Conservation (phyloP, 2,329 filamentous ascomycete genomes). For the Didymella segeticola region DNA sequence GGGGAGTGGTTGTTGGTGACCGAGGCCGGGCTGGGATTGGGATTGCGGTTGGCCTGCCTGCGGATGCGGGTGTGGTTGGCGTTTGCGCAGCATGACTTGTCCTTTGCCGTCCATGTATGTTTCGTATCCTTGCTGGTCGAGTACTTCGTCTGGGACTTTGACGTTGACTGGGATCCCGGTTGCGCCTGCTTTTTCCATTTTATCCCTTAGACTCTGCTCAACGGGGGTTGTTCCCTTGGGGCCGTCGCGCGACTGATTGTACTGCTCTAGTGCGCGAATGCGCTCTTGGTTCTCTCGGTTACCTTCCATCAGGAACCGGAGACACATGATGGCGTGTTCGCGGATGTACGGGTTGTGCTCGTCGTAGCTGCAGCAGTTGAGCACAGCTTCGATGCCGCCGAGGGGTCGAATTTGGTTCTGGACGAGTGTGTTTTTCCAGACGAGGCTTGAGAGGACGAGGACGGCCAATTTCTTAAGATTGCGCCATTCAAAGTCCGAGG, state of each 20-base stretch:
- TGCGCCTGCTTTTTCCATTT: constrained; percentile 13
- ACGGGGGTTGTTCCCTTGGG: constrained; percentile 21
- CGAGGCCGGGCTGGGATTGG: neutral
- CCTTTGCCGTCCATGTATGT: constrained; percentile 59
- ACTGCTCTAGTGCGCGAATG: constrained; percentile 65
- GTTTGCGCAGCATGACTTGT: constrained; percentile 55
- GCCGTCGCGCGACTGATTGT: constrained; percentile 30
- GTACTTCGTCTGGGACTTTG: constrained; percentile 55
- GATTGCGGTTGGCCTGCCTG: neutral
- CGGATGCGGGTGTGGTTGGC: constrained; percentile 37
- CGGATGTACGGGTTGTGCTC: constrained; percentile 94
- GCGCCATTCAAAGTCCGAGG: constrained; percentile 72
- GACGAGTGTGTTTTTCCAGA: constrained; percentile 84
- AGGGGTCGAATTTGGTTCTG: constrained; percentile 87
- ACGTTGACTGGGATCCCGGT: constrained; percentile 31
- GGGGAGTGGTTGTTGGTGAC: neutral
- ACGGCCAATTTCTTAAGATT: constrained; percentile 94
- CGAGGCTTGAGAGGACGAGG: constrained; percentile 84
- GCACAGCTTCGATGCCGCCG: constrained; percentile 83
- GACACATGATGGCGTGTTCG: constrained; percentile 70
- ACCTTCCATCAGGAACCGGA: constrained; percentile 68
- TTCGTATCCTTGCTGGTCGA: constrained; percentile 58
- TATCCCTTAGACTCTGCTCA: constrained; percentile 8
- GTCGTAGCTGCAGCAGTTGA: constrained; percentile 90
- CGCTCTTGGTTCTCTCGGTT: constrained; percentile 76